phyloP scores from a whole-genome alignment of 495 filamentous ascomycete species.

The Lasiosphaeria ovina region DNA sequence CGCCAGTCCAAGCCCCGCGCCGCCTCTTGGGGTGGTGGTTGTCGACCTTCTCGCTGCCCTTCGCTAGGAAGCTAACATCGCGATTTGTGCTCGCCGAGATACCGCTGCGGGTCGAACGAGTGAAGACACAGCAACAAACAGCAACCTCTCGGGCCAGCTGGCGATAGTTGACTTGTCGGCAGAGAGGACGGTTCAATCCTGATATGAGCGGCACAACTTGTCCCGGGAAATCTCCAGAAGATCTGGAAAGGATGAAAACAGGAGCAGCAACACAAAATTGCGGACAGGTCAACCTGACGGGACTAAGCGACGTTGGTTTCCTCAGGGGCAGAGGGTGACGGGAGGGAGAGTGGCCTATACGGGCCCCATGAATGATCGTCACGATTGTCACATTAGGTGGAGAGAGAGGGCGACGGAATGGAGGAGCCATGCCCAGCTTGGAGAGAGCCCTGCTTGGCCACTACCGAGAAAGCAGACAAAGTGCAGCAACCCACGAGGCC shows the following conservation, averaged over 20 bases:
- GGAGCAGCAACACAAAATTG: slow-evolving; percentile 6
- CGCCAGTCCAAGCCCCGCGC: not conserved
- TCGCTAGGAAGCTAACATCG: slow-evolving; percentile 8
- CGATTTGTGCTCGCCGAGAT: not conserved
- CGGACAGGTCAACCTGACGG: not conserved
- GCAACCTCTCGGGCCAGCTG: not conserved
- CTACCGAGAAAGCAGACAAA: no score
- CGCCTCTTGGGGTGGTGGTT: not conserved
- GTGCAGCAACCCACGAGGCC: no score
- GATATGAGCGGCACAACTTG: slow-evolving; percentile 9
- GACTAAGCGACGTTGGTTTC: not conserved
- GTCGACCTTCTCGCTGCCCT: not conserved
- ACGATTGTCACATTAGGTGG: slow-evolving; percentile 13
- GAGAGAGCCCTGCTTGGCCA: not conserved
- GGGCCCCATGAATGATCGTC: slow-evolving; percentile 20
- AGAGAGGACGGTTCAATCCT: slow-evolving; percentile 3
- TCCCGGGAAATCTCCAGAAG: slow-evolving; percentile 9
- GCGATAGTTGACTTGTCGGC: not conserved
- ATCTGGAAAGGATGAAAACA: slow-evolving; percentile 1
- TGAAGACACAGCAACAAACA: not conserved
- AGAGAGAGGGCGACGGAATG: not conserved
- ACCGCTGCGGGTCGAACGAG: not conserved
- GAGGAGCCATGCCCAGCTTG: slow-evolving; percentile 8
- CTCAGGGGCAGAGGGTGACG: not conserved
- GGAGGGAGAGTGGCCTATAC: not conserved